Evolutionary conservation across 345 rosid genomes (phyloP).

Genomic region (Murraya paniculata): DNA sequence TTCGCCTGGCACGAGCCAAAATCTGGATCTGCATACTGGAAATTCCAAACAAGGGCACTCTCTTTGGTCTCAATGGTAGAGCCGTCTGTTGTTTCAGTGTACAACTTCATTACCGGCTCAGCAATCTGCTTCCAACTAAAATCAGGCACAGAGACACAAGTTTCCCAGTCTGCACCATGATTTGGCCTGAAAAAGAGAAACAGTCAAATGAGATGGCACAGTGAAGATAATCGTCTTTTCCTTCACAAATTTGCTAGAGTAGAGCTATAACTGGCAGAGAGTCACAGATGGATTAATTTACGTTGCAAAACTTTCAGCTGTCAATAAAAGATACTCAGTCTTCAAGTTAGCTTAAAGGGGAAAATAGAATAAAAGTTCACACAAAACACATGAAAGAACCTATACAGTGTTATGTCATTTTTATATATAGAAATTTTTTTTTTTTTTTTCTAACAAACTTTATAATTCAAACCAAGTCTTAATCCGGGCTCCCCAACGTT

Average conservation of each 20-base stretch:
- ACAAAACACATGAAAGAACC: background rate
- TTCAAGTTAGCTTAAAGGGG: background rate
- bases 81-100: constrained; percentile 94
- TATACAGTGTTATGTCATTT: background rate
- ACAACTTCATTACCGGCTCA: constrained; percentile 91
- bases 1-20: constrained; percentile 97
- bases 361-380: background rate
- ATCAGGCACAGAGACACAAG: constrained; percentile 52
- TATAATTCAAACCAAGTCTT: background rate
- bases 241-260: background rate
- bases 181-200: constrained; percentile 45
- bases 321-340: background rate
- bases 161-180: constrained; percentile 74
- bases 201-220: background rate
- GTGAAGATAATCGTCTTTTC: background rate
- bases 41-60: constrained; percentile 85
- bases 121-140: constrained; percentile 94
- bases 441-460: background rate
- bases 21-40: constrained; percentile 86
- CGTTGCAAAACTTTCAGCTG: background rate
- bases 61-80: constrained; percentile 88
- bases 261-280: background rate
- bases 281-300: background rate
- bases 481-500: background rate
- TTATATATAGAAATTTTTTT: background rate